Percentiles rank a stretch among this genome's conserved stretches.
Evolutionary conservation across 2,329 filamentous ascomycete species (phyloP).

Genomic region (Paecilomyces dactylethromorphus): DNA sequence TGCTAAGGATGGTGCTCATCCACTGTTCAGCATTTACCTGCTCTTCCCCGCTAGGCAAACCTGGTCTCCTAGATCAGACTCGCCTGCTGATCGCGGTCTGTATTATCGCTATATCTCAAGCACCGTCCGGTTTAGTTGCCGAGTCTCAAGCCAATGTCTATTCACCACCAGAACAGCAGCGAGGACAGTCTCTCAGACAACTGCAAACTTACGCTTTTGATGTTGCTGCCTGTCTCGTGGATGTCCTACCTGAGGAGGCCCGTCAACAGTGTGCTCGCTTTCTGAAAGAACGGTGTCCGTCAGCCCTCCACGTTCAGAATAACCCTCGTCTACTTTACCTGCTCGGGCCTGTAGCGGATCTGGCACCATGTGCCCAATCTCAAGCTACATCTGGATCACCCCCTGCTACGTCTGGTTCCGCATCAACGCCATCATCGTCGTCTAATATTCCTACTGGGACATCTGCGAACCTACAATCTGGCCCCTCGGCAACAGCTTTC

Average conservation of each 20-base stretch:
- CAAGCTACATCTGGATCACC: slow-evolving; percentile 24
- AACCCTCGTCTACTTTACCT: slow-evolving; percentile 35
- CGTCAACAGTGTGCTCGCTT: slow-evolving; percentile 36
- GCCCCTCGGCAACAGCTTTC: slow-evolving; percentile 4
- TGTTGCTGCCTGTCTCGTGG: slow-evolving; percentile 38
- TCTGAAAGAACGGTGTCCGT: slow-evolving; percentile 35
- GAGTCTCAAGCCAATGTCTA: slow-evolving; percentile 23
- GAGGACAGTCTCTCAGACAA: slow-evolving; percentile 24
- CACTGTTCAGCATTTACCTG: slow-evolving; percentile 31
- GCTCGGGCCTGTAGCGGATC: slow-evolving; percentile 31
- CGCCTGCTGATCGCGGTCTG: slow-evolving; percentile 32
- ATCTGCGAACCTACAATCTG: slow-evolving; percentile 12
- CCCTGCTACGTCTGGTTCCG: slow-evolving; percentile 24
- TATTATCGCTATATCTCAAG: slow-evolving; percentile 33
- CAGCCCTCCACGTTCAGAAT: slow-evolving; percentile 30
- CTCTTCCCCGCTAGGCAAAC: slow-evolving; percentile 15
- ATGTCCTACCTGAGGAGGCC: slow-evolving; percentile 38
- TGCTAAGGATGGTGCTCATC: slow-evolving; percentile 34
- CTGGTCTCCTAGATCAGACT: slow-evolving; percentile 25
- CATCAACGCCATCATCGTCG: slow-evolving; percentile 19
- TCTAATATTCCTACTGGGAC: slow-evolving; percentile 13
- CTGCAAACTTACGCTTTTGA: slow-evolving; percentile 38
- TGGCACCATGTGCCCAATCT: slow-evolving; percentile 9
- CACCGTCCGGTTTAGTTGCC: slow-evolving; percentile 25
- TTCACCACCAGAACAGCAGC: slow-evolving; percentile 20